phyloP scores from a whole-genome alignment of 495 filamentous ascomycete species.

The Hypomontagnella monticulosa region DNA sequence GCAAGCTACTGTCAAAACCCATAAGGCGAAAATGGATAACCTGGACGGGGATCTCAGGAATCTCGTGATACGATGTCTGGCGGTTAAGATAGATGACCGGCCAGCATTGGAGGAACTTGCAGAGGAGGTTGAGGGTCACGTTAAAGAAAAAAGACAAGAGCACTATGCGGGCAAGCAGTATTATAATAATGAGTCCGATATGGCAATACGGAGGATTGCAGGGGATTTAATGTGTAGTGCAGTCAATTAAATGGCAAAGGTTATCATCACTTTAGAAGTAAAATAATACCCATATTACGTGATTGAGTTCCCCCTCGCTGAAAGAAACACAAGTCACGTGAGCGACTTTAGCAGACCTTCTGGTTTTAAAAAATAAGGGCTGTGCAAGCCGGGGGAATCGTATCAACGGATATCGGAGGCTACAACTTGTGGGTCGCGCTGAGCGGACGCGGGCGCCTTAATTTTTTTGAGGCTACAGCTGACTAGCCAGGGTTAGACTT shows the following conservation, averaged over 20 bases:
- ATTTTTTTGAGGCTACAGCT: too few relatives aligned
- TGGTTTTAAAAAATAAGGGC: too few relatives aligned
- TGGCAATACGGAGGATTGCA: conserved; percentile 5
- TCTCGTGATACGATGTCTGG: conserved; percentile 25
- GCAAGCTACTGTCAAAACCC: not conserved
- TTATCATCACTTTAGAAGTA: too few relatives aligned
- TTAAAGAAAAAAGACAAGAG: not conserved
- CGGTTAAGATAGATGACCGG: conserved; percentile 2
- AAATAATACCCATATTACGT: too few relatives aligned
- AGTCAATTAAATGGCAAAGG: not conserved
- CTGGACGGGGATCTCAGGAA: conserved; percentile 36
- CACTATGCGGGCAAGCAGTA: conserved; percentile 22
- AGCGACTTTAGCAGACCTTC: too few relatives aligned
- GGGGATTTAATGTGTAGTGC: not conserved
- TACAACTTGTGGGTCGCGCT: too few relatives aligned
- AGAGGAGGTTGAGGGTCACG: conserved; percentile 26
- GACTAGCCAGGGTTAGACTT: too few relatives aligned
- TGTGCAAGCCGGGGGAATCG: too few relatives aligned
- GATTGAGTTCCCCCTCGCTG: too few relatives aligned
- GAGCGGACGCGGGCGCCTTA: too few relatives aligned
- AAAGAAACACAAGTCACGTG: too few relatives aligned
- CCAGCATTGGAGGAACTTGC: conserved; percentile 28
- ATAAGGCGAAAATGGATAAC: conserved; percentile 18
- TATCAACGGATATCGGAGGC: too few relatives aligned
- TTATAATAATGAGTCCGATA: conserved; percentile 28